These are phyloP conservation scores for Trichoderma harzianum DNA, from an alignment of 2,329 filamentous ascomycete genomes.

Conservation along the genomic window DNA sequence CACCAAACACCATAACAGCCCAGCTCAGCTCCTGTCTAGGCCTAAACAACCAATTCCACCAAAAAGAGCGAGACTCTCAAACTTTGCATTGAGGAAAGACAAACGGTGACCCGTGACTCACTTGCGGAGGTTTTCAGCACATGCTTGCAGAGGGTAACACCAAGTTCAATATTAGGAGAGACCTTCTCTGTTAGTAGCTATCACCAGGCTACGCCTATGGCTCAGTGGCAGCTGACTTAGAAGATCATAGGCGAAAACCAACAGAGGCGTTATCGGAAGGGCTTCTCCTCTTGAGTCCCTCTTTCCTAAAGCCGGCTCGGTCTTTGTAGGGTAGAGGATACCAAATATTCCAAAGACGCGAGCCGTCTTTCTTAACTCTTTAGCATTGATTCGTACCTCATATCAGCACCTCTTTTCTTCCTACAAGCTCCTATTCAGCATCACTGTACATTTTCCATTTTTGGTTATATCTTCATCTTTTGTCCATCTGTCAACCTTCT, in stretches of 20 bases:
- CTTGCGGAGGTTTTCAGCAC: background rate
- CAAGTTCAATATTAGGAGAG: background rate
- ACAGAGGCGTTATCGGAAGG: background rate
- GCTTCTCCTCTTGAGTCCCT: background rate
- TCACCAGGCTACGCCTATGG: background rate
- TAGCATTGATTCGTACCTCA: background rate
- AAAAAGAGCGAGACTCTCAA: background rate
- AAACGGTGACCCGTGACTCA: slow-evolving; percentile 1
- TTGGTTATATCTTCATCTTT: background rate
- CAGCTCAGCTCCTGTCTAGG: background rate
- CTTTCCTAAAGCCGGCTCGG: background rate
- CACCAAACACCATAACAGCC: background rate
- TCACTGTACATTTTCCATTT: background rate
- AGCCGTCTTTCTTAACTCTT: background rate
- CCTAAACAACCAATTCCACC: background rate
- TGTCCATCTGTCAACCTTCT: background rate
- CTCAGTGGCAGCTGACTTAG: background rate
- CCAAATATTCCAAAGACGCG: background rate
- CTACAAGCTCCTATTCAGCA: background rate
- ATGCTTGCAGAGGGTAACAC: background rate
- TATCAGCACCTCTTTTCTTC: background rate
- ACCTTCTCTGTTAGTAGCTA: background rate
- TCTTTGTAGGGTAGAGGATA: background rate
- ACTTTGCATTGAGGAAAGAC: background rate
- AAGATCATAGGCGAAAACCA: background rate